Percentiles rank a stretch among this genome's conserved stretches.
Conservation (phyloP, 352 stramenopile species). For the Phytophthora nicotianae region DNA sequence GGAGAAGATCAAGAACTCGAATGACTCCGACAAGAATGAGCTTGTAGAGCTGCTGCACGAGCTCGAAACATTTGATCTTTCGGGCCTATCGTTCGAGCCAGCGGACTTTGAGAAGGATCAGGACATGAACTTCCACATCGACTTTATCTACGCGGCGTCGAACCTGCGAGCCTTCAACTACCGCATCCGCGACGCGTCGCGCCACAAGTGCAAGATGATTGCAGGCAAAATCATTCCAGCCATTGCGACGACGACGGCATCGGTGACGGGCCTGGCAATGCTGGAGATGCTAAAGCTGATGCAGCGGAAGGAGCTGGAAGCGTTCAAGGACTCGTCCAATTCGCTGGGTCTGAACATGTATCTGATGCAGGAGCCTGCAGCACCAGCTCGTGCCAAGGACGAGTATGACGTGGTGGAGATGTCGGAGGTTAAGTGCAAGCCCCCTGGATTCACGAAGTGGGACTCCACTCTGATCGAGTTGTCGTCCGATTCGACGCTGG, state of each 20-base stretch:
- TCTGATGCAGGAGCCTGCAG: conserved; percentile 89
- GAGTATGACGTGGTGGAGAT: conserved; percentile 92
- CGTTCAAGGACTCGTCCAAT: conserved; percentile 93
- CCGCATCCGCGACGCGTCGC: conserved; percentile 80
- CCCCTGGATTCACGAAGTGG: conserved; percentile 92
- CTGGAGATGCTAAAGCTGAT: conserved; percentile 90
- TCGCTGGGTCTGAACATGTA: conserved; percentile 93
- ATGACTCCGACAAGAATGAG: conserved; percentile 66
- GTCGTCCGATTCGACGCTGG: conserved; percentile 65
- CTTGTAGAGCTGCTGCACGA: conserved; percentile 76
- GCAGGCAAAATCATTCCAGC: conserved; percentile 99
- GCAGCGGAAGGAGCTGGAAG: conserved; percentile 87
- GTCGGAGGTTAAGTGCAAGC: conserved; percentile 88
- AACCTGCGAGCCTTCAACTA: conserved; percentile 96
- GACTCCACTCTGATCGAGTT: conserved; percentile 86
- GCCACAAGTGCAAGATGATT: conserved; percentile 97
- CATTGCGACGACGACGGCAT: conserved; percentile 99
- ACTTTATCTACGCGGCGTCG: conserved; percentile 97
- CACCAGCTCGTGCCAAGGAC: conserved; percentile 87
- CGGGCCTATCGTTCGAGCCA: conserved; percentile 67
- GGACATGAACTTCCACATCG: conserved; percentile 94
- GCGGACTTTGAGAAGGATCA: conserved; percentile 99
- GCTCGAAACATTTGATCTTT: conserved; percentile 63
- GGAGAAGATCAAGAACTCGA: conserved; percentile 66
- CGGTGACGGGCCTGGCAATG: conserved; percentile 97